Evolutionary conservation across 257 asterid species (phyloP), one percentile per base, ranked within the genome.

Genomic region (Misopates orontium): DNA sequence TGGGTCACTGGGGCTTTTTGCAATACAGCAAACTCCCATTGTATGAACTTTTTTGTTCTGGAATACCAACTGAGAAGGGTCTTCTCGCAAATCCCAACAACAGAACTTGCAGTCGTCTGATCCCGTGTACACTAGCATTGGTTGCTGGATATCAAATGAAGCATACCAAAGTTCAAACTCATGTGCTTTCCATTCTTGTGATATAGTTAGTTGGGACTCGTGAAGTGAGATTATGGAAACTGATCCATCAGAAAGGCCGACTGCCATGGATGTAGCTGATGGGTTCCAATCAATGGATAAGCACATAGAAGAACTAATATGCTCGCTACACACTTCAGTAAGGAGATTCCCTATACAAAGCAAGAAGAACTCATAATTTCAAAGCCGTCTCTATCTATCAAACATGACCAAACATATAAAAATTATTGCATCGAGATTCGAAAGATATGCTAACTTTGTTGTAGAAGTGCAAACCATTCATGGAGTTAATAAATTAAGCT

Each of bases 81-180:
- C 77, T 13, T 84, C 85, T 2, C 97, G 91, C 68, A 83, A 71
- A 77, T 93, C 99, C 97, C 97, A 93, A 75, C 99, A 82, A 54
- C 86, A 73, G 69, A 93, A 87, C 67, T 77, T 90, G 84, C 99
- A 93, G 85, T 93, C 99, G 56, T 93, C 99, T 22, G 95, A 80
- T 0, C 99, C 99, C 0, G 96, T 84, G 81, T 90, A 93, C 24
- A 93, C 78, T 13, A 91, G 74, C 62, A 66, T 76, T 22, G 99
- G 95, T 66, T 87, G 91, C 50, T 93, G 95, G 60, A 76, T 73
- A 66, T 93, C 98, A 17, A 82, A 93, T 22, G 96, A 83, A 57
- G 96, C 79, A 3, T 95, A 85, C 99, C 99, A 94, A 5, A 94
- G 67, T 79, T 94, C 99, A 32, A 82, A 94, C 17, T 85, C 93